These are phyloP conservation scores for Emericellopsis atlantica DNA, from an alignment of 2,329 filamentous ascomycete species.

Conservation along the genomic window DNA sequence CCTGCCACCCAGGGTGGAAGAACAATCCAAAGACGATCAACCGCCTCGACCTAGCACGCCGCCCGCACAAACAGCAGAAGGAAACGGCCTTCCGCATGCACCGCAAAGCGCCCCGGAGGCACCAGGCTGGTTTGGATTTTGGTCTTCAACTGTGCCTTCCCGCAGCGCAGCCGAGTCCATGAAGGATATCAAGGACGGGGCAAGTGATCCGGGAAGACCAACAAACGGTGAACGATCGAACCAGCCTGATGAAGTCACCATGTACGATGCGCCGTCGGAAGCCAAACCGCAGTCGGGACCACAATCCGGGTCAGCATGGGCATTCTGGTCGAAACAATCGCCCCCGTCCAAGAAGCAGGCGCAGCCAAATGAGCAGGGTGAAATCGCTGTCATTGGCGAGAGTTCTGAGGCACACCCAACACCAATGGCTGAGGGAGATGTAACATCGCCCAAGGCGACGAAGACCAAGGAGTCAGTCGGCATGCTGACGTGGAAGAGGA, in stretches of 20 bases:
- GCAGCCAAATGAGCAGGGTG: conserved; percentile 26
- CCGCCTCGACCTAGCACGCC: conserved; percentile 2
- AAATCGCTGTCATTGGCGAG: conserved; percentile 45
- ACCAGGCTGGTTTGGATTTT: conserved; percentile 1
- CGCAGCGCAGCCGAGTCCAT: background rate
- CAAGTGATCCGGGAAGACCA: conserved; percentile 1
- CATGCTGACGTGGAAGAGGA: conserved; percentile 24
- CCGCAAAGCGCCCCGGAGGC: conserved; percentile 1
- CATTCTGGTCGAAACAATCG: conserved; percentile 62
- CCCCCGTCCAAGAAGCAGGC: conserved; percentile 18
- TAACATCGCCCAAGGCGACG: conserved; percentile 22
- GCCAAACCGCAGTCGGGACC: conserved; percentile 22
- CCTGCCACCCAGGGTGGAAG: conserved; percentile 1
- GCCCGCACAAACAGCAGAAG: conserved; percentile 7
- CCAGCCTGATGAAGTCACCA: conserved; percentile 25
- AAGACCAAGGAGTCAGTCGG: conserved; percentile 16
- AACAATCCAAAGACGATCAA: conserved; percentile 9
- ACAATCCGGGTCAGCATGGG: conserved; percentile 57
- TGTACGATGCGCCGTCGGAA: conserved; percentile 25
- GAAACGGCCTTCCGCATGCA: background rate
- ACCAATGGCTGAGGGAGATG: conserved; percentile 28
- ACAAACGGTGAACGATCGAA: conserved; percentile 7
- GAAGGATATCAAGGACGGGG: background rate
- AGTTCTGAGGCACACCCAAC: conserved; percentile 42
- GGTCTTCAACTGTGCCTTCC: background rate